Evolutionary conservation across 208 protist species (phyloP).

Genomic region (Leishmania major): DNA sequence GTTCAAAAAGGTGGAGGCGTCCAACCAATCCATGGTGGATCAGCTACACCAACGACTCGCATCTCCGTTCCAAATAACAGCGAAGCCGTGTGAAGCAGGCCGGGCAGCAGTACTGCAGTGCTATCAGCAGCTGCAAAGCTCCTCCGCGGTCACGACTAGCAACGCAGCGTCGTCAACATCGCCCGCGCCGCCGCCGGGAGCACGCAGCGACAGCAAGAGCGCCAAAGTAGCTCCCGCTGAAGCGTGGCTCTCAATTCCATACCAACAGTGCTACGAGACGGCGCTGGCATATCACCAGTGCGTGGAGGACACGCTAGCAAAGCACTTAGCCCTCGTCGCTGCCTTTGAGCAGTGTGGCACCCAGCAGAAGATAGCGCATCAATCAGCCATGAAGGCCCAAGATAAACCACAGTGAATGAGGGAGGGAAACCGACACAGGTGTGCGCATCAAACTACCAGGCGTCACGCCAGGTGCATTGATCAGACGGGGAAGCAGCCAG

Average conservation of each 20-base stretch:
- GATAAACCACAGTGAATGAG: constrained; percentile 5
- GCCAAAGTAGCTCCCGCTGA: not conserved
- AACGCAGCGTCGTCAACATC: not conserved
- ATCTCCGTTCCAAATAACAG: constrained; percentile 75
- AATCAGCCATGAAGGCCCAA: constrained; percentile 15
- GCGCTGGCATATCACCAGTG: constrained; percentile 60
- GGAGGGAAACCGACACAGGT: not conserved
- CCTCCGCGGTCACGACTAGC: not conserved
- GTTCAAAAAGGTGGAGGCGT: constrained; percentile 64
- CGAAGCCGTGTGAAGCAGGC: constrained; percentile 64
- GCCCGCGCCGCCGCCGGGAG: not conserved
- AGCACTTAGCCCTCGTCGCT: constrained; percentile 48
- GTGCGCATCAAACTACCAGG: not conserved
- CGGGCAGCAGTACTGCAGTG: constrained; percentile 58
- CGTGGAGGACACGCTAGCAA: constrained; percentile 51
- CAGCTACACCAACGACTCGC: constrained; percentile 57
- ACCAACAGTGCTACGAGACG: constrained; percentile 62
- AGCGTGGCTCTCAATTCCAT: constrained; percentile 18
- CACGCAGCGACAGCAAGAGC: not conserved
- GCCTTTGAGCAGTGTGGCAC: constrained; percentile 47
- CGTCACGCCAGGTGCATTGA: not conserved
- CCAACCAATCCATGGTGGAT: constrained; percentile 60
- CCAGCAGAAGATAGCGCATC: constrained; percentile 29
- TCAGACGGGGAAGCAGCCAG: not conserved
- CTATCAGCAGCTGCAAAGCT: constrained; percentile 52